These are phyloP conservation scores for Telfairia occidentalis DNA, from an alignment of 331 rosid species.

Conservation along the genomic window DNA sequence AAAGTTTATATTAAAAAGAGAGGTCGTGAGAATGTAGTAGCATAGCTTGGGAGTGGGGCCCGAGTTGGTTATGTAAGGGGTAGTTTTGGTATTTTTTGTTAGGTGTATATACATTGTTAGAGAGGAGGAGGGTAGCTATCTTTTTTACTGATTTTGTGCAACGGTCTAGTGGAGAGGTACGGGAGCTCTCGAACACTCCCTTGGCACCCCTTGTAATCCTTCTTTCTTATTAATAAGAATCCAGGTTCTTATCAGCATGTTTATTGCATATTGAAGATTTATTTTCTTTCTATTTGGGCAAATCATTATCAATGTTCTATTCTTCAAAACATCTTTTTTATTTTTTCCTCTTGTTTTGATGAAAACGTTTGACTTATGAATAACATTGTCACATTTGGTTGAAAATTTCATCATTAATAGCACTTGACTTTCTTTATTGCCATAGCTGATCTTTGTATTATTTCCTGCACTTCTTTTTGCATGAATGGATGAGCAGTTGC, in stretches of 20 bases:
- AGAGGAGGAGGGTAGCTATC: too few relatives aligned
- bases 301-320: background rate
- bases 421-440: conserved; percentile 1
- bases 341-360: background rate
- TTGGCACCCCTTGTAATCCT: too few relatives aligned
- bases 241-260: background rate
- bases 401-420: background rate
- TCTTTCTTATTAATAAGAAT: too few relatives aligned
- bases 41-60: too few relatives aligned
- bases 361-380: background rate
- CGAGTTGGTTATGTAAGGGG: too few relatives aligned
- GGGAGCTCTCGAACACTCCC: too few relatives aligned
- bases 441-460: conserved; percentile 20
- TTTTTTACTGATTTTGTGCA: too few relatives aligned
- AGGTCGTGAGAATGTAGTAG: too few relatives aligned
- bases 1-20: too few relatives aligned
- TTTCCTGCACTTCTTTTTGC: conserved; percentile 26
- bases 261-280: background rate
- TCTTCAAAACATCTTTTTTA: background rate
- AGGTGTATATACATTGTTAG: too few relatives aligned
- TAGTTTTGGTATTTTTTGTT: too few relatives aligned
- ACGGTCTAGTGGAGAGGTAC: too few relatives aligned
- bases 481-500: conserved; percentile 66
- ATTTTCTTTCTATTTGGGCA: background rate
- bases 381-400: background rate